Percentiles rank a stretch among this genome's conserved stretches.
Conservation (phyloP, 2,329 filamentous ascomycete genomes). For the Xylariomycetidae sp. region DNA sequence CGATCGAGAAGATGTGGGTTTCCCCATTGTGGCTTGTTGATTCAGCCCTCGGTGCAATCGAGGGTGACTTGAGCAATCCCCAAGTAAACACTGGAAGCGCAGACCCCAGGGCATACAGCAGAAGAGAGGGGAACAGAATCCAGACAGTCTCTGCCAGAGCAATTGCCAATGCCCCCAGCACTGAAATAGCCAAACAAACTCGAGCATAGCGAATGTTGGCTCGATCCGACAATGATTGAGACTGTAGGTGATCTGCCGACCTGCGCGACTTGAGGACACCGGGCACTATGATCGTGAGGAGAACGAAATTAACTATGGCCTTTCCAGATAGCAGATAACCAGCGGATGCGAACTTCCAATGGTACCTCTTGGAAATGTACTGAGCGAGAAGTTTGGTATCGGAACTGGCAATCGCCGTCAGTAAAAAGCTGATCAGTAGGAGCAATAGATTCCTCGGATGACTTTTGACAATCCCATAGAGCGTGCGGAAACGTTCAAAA, state of each 20-base stretch:
- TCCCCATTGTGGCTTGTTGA: constrained; percentile 24
- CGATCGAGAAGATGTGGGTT: constrained; percentile 43
- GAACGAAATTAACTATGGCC: constrained; percentile 42
- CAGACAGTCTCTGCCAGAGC: constrained; percentile 33
- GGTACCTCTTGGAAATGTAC: constrained; percentile 45
- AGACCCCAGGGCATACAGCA: constrained; percentile 44
- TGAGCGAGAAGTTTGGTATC: constrained; percentile 47
- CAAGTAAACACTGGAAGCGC: constrained; percentile 46
- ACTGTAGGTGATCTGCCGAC: constrained; percentile 5
- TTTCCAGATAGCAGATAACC: constrained; percentile 45
- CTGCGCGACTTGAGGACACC: constrained; percentile 26
- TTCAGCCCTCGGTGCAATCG: constrained; percentile 25
- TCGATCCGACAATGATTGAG: constrained; percentile 20
- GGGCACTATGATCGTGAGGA: constrained; percentile 39
- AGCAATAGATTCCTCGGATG: constrained; percentile 38
- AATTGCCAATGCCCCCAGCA: constrained; percentile 39
- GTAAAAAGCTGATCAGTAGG: constrained; percentile 39
- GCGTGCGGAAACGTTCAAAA: constrained; percentile 20
- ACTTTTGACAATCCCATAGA: constrained; percentile 30
- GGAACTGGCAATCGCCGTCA: constrained; percentile 45
- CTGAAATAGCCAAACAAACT: constrained; percentile 33
- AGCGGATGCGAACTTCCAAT: constrained; percentile 41
- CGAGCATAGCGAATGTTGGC: constrained; percentile 31
- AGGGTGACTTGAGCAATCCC: constrained; percentile 41
- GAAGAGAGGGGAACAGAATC: constrained; percentile 37